Conservation (phyloP, 176 grass and related monocot genomes). For the Eremochloa ophiuroides region DNA sequence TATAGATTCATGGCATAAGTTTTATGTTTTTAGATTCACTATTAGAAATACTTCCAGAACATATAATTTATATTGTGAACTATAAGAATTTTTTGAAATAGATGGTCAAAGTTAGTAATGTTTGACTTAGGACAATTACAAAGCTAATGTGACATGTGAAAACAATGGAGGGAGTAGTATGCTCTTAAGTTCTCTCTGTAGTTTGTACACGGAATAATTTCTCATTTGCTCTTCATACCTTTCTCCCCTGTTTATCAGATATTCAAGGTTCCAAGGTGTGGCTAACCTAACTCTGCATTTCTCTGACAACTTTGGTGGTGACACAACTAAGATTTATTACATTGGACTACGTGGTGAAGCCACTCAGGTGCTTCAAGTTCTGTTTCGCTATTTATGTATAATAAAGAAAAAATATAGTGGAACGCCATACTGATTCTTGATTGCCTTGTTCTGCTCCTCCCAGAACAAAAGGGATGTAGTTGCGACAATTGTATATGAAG, state of each 20-base stretch:
- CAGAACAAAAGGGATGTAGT: slow-evolving; percentile 99
- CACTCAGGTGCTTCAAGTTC: slow-evolving; percentile 62
- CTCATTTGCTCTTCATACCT: slow-evolving; percentile 6
- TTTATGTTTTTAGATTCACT: neutral
- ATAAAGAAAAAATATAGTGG: slow-evolving; percentile 9
- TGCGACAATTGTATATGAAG: slow-evolving; percentile 96
- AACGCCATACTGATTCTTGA: slow-evolving; percentile 29
- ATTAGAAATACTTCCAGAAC: neutral
- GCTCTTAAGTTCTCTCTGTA: slow-evolving; percentile 5
- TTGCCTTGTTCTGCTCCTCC: neutral
- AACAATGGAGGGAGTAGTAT: neutral
- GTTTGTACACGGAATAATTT: neutral
- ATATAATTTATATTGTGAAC: neutral
- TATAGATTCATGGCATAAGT: too few relatives aligned
- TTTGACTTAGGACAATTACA: neutral
- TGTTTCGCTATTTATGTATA: neutral
- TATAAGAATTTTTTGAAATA: neutral
- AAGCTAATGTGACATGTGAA: neutral
- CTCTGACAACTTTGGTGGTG: slow-evolving; percentile 91
- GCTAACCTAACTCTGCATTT: slow-evolving; percentile 97
- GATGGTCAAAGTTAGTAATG: neutral
- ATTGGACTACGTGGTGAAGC: slow-evolving; percentile 97
- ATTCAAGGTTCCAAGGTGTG: slow-evolving; percentile 97
- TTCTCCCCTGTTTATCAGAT: slow-evolving; percentile 37
- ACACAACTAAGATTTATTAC: slow-evolving; percentile 94